These are phyloP conservation scores for Pittosporum tobira DNA, from an alignment of 129 eudicot genomes.

Conservation along the genomic window DNA sequence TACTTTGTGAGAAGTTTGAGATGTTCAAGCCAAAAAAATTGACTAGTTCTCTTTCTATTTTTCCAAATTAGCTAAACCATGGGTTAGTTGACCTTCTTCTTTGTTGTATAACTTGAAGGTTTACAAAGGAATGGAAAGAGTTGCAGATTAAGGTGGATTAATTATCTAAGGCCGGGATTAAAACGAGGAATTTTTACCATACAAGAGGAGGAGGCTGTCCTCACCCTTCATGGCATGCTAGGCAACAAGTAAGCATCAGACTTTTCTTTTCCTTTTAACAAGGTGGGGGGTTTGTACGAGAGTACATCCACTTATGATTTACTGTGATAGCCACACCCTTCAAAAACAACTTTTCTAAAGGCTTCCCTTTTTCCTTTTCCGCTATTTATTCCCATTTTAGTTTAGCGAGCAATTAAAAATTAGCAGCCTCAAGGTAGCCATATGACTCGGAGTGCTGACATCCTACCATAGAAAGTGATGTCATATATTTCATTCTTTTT, in stretches of 20 bases:
- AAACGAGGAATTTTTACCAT: constrained; percentile 53
- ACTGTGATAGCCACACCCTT: no score
- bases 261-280: background rate
- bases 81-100: constrained; percentile 16
- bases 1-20: no score
- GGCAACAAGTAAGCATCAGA: constrained; percentile 68
- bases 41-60: background rate
- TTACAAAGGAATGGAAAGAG: constrained; percentile 81
- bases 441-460: no score
- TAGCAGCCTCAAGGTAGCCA: no score
- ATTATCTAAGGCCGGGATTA: constrained; percentile 78
- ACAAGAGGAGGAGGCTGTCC: constrained; percentile 50
- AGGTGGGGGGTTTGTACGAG: no score
- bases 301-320: no score
- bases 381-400: no score
- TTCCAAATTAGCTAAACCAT: background rate
- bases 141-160: constrained; percentile 86
- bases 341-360: no score
- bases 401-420: no score
- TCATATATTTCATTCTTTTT: no score
- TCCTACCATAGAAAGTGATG: no score
- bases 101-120: constrained; percentile 31
- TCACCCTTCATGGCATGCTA: constrained; percentile 48
- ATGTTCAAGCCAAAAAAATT: background rate
- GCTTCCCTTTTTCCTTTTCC: no score